Base-by-base conservation (phyloP, 2,329 filamentous ascomycete genomes). In the Penicillium sp. region DNA sequence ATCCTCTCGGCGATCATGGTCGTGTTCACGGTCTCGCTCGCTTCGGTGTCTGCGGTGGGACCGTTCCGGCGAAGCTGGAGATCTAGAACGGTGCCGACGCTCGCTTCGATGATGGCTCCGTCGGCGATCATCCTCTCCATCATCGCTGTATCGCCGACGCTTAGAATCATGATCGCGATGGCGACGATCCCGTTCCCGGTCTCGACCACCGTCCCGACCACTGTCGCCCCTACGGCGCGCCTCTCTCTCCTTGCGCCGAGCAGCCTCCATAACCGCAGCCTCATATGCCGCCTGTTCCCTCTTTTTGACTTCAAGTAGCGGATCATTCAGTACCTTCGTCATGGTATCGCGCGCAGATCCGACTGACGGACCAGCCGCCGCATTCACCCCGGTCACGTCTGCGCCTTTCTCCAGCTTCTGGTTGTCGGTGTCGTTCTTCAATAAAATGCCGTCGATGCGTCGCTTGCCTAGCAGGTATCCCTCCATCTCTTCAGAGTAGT, bases 401-500 rank as follows among this genome's bases (percentile, higher is more conserved):
- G 71, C 85, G 37, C 87, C 83, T 76, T 96, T 97, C 76, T 92
- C 89, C 59, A 97, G 79, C 65, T 90, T 90, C 74, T 95, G 90
- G 68, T 87, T 86, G 52, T 96, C 92, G 22, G 63, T 52, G 42
- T 89, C 89, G 52, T 90, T 91, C 75, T 95, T 91, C 46, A 92
- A 86, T 57, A 99, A 83, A 4, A 76, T 70, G 13, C 89, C 88
- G 80, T 98, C 94, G 74, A 99, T 94, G 60, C 93, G 86, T 60
- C 95, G 85, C 82, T 97, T 98, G 55, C 95, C 95, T 14, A 99
- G 83, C 1, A 99, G 79, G 75, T 96, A 99, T 4, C 91, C 92
- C 73, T 99, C 95, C 80, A 92, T 93, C 78, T 98, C 95, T 76
- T 97, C 94, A 0, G 72, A 69, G 79, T 87, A 42, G 87, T 91